Base-by-base conservation (phyloP, 2,329 filamentous ascomycete species). In the Phyllosticta paracitricarpa region DNA sequence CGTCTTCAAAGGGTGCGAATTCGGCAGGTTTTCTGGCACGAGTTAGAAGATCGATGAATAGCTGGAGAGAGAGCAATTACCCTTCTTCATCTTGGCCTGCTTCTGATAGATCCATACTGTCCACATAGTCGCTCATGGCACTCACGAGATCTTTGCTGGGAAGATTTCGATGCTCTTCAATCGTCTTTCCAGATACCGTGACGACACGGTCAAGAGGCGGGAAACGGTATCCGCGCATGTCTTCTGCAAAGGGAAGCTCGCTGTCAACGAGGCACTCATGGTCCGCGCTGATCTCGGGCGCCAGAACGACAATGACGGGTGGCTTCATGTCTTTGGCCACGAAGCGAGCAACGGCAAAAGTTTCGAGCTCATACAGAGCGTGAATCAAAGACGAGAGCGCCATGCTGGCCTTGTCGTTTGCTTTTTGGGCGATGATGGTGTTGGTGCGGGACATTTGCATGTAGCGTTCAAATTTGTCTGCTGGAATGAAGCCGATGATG, bases 211-310 rank as follows among this genome's bases (percentile, higher is more conserved):
- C 92, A 10, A 99, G 77, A 0, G 93, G 90, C 5, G 94, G 91
- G 66, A 99, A 99, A 62, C 86, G 88, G 72, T 97, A 97, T n/a
- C 82, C 82, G 40, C 94, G 84, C 56, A 97, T 81, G 70, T 99
- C 94, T 77, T 99, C 94, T 2, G 91, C 87, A 69, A 97, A 99
- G 0, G 94, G 94, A 5, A 97, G 79, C 40, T 94, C 91, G 1
- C 95, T 82, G 70, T 99, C 94, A 64, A 96, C 86, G 1, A 99
- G 80, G 67, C 89, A 93, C 72, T 97, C 92, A 65, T 89, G 84
- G 26, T 89, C 86, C 2, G 82, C 79, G 64, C 95, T 89, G 63
- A 96, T 85, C 22, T 84, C 82, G 2, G 94, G 94, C 4, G 89
- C 87, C 53, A 99, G 81, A 14, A 97, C 79, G 0, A 96, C 76